Evolutionary conservation across 2,329 filamentous ascomycete species (phyloP), one percentile per base, ranked within the genome.

Genomic region (Penicillium sclerotigenum): DNA sequence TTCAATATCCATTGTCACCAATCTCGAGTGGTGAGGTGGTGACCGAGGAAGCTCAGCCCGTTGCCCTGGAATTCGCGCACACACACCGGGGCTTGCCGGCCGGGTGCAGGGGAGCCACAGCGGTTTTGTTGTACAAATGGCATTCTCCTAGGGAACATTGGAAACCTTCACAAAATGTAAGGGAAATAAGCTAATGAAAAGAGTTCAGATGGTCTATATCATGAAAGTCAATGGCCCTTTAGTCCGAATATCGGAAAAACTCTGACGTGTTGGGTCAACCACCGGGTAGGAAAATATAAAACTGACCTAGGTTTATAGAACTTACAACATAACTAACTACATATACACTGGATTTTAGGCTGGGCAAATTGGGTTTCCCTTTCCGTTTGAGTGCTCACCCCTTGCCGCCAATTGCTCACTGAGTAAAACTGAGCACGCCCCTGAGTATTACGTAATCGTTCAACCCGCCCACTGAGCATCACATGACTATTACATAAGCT

Each of bases 61-160:
- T 60, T 59, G 61, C 56, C 52, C 53, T 51, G 61, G 59, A 57
- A 62, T 62, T 59, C 56, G 52, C 54, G 50, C 58, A 53, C 53
- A 58, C 58, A 62, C 61, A 64, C 54, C 59, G 56, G 54, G 55
- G 57, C 62, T 65, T 65, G 62, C 61, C 62, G 46, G 41, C 61
- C 62, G 62, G 61, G 59, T 60, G 57, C 61, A 65, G 57, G 59
- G 56, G 50, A 57, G 28, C 51, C 42, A 53, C 57, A 43, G 47
- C 29, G n/a, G 20, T 37, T 37, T 41, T 47, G 20, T 31, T 51
- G 10, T 20, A 36, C 36, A 14, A 31, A 36, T 31, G 22, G 43
- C 38, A 48, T 40, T 33, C 10, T 37, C 52, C 36, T 26, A 14
- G 37, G 16, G 31, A 37, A 37, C 4, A n/a, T 37, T 37, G 9